These are phyloP conservation scores for Sporothrix luriei DNA, from an alignment of 2,329 filamentous ascomycete genomes.

Conservation along the genomic window DNA sequence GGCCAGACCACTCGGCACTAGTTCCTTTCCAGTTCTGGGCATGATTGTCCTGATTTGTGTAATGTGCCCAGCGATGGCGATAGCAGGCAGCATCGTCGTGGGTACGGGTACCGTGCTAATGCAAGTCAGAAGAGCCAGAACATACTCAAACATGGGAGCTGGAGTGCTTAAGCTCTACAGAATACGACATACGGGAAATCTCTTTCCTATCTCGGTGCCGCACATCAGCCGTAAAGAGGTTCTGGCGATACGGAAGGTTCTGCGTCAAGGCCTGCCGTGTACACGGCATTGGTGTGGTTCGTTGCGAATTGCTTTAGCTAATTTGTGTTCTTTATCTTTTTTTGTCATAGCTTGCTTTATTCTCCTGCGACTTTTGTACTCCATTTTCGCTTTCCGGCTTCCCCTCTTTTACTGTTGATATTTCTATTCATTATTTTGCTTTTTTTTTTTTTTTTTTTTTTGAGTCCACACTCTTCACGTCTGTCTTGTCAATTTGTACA, in stretches of 20 bases:
- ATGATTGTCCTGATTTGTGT: neutral
- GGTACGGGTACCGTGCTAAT: neutral
- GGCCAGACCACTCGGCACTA: conserved; percentile 1
- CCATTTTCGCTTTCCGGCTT: neutral
- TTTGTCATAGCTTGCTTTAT: neutral
- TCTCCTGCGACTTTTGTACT: neutral
- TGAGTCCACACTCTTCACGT: too few relatives aligned
- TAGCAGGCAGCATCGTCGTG: conserved; percentile 8
- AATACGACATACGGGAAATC: neutral
- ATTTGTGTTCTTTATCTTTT: neutral
- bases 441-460: neutral
- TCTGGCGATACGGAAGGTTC: neutral
- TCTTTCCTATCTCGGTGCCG: neutral
- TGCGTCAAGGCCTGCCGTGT: neutral
- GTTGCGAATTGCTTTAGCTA: neutral
- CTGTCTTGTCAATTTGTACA: too few relatives aligned
- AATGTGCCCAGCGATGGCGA: conserved; percentile 2
- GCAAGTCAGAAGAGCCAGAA: conserved; percentile 19
- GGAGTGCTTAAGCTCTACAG: too few relatives aligned
- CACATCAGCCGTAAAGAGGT: neutral
- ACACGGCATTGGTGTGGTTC: neutral
- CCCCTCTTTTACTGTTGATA: neutral
- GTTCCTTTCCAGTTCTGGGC: conserved; percentile 14
- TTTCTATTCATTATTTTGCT: neutral
- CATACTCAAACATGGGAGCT: neutral